These are phyloP conservation scores for Fusarium graminum DNA, from an alignment of 2,329 filamentous ascomycete species.

Conservation along the genomic window DNA sequence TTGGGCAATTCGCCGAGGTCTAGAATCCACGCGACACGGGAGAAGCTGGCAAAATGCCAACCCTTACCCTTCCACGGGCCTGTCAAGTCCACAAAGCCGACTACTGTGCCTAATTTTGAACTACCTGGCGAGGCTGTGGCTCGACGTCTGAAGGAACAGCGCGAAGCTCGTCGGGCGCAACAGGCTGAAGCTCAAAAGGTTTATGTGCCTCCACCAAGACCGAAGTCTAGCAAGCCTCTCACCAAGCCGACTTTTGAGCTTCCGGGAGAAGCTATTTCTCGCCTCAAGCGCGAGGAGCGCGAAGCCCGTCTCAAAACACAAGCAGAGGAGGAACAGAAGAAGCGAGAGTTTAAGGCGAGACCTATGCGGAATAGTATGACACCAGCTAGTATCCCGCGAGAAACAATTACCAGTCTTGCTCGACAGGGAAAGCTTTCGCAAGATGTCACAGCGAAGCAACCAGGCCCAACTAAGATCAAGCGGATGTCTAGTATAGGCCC, in stretches of 20 bases:
- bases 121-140: slow-evolving; percentile 73
- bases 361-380: slow-evolving; percentile 63
- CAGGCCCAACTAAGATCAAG: slow-evolving; percentile 41
- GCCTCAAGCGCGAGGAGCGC: slow-evolving; percentile 67
- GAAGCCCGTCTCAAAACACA: slow-evolving; percentile 67
- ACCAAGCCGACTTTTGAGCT: slow-evolving; percentile 71
- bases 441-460: slow-evolving; percentile 39
- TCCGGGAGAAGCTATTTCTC: slow-evolving; percentile 71
- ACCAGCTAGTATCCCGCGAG: slow-evolving; percentile 62
- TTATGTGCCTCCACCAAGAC: slow-evolving; percentile 58
- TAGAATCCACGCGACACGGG: slow-evolving; percentile 34
- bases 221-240: slow-evolving; percentile 65
- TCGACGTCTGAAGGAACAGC: slow-evolving; percentile 68
- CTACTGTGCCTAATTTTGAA: slow-evolving; percentile 70
- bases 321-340: slow-evolving; percentile 71
- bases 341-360: slow-evolving; percentile 73
- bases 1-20: slow-evolving; percentile 29
- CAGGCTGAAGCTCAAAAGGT: slow-evolving; percentile 54
- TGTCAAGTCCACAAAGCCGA: slow-evolving; percentile 66
- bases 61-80: slow-evolving; percentile 56
- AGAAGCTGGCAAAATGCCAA: slow-evolving; percentile 37
- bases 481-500: slow-evolving; percentile 42
- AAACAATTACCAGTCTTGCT: slow-evolving; percentile 69
- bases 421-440: slow-evolving; percentile 61
- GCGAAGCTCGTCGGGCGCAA: slow-evolving; percentile 64